Percentiles rank a stretch among this genome's conserved stretches.
These are phyloP conservation scores for Vachellia collinsii DNA, from an alignment of 306 rosid genomes.

Conservation along the genomic window DNA sequence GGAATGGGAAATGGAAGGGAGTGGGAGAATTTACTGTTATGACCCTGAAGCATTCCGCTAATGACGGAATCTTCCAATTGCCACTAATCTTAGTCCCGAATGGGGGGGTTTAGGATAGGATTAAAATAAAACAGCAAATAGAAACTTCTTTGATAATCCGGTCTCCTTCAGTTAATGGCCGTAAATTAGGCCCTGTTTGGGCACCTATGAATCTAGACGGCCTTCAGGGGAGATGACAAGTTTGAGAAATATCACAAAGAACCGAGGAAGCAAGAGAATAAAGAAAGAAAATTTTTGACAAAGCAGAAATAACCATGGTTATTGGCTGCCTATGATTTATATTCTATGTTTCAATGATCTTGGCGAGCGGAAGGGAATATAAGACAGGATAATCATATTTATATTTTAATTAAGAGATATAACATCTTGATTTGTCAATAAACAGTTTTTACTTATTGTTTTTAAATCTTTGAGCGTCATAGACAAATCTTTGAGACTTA, in stretches of 20 bases:
- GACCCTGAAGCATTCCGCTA: conserved; percentile 9
- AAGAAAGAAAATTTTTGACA: not conserved
- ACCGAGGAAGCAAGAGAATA: not conserved
- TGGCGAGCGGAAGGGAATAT: not conserved
- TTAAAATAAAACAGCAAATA: not conserved
- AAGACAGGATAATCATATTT: no score
- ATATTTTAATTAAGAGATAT: no score
- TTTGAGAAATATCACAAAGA: not conserved
- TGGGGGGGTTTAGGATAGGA: not conserved
- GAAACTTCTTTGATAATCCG: not conserved
- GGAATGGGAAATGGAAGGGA: conserved; percentile 2
- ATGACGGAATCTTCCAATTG: not conserved
- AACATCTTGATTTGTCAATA: no score
- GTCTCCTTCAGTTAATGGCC: not conserved
- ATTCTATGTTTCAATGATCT: not conserved
- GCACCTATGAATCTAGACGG: not conserved
- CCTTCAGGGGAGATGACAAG: not conserved
- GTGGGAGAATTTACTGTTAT: not conserved
- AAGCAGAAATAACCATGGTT: not conserved
- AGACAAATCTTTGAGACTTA: no score
- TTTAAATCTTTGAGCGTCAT: no score
- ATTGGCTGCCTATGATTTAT: not conserved
- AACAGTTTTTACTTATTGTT: no score
- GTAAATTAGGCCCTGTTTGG: not conserved
- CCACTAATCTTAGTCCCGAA: not conserved